Conservation (phyloP, 352 stramenopile species). For the Lagenidium giganteum region DNA sequence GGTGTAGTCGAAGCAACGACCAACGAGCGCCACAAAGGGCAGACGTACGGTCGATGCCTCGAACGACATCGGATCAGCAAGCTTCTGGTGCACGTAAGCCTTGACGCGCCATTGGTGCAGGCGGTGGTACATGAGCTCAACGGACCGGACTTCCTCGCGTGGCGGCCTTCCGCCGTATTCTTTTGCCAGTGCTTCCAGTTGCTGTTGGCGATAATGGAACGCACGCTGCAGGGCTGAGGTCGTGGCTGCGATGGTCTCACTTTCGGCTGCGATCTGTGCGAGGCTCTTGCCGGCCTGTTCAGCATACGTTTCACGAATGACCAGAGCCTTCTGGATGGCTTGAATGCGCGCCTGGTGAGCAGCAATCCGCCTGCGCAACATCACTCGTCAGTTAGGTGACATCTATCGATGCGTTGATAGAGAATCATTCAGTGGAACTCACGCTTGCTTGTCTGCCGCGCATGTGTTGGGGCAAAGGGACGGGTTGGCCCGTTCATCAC, state of each 20-base stretch:
- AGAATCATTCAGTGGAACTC: background rate
- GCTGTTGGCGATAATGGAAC: conserved; percentile 26
- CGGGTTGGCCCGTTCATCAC: conserved; percentile 75
- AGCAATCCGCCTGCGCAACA: too few relatives aligned
- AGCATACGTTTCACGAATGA: conserved; percentile 21
- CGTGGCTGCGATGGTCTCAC: conserved; percentile 13
- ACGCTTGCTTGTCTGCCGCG: background rate
- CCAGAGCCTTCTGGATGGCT: conserved; percentile 17
- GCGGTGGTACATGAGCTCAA: conserved; percentile 46
- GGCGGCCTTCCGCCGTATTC: conserved; percentile 18
- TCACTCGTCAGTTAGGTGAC: background rate
- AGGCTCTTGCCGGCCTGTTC: conserved; percentile 18
- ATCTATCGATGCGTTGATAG: background rate
- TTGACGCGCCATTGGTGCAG: conserved; percentile 40
- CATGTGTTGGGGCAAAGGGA: conserved; percentile 58
- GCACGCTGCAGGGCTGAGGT: conserved; percentile 15
- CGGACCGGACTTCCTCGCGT: conserved; percentile 23
- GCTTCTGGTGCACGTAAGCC: conserved; percentile 41
- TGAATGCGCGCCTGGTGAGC: conserved; percentile 13
- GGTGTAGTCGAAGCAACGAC: conserved; percentile 55
- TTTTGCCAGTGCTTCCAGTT: conserved; percentile 11
- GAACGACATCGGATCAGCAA: conserved; percentile 43
- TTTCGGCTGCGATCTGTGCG: conserved; percentile 18
- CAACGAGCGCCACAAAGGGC: conserved; percentile 51
- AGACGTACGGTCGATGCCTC: conserved; percentile 27